phyloP scores from a whole-genome alignment of 768 basidiomycete species.

The Auricularia sp. region DNA sequence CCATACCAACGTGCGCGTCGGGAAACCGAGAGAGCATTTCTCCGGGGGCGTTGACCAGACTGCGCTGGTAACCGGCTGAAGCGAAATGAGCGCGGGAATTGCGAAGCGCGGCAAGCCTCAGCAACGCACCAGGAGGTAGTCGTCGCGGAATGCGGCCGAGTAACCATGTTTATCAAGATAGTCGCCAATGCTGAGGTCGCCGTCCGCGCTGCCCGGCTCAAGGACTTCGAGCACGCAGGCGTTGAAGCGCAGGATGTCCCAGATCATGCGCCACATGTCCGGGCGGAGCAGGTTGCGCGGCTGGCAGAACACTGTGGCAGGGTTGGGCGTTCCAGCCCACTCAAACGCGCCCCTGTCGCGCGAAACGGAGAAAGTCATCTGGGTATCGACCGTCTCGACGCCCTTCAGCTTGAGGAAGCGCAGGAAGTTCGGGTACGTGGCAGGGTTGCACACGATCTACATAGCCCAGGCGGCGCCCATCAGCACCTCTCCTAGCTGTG shows the following conservation, averaged over 20 bases:
- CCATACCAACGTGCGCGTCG: conserved; percentile 50
- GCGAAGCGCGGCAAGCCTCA: neutral
- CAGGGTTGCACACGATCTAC: conserved; percentile 69
- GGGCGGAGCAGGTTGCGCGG: conserved; percentile 49
- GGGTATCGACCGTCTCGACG: conserved; percentile 46
- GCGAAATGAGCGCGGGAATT: neutral
- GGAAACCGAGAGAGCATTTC: conserved; percentile 59
- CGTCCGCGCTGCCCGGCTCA: conserved; percentile 2
- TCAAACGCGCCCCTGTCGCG: conserved; percentile 60
- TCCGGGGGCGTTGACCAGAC: conserved; percentile 74
- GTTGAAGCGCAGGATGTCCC: conserved; percentile 66
- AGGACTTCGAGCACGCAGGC: conserved; percentile 49
- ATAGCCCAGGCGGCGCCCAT: neutral
- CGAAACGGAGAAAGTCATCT: conserved; percentile 74
- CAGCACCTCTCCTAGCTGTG: neutral
- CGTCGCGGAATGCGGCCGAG: conserved; percentile 56
- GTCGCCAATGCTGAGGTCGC: conserved; percentile 38
- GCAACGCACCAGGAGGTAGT: conserved; percentile 58
- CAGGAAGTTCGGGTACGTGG: conserved; percentile 71
- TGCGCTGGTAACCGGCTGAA: conserved; percentile 68
- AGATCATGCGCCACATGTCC: conserved; percentile 62
- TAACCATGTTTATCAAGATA: conserved; percentile 55
- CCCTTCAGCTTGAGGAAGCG: conserved; percentile 45
- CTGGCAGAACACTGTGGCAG: conserved; percentile 59
- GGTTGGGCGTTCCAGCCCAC: conserved; percentile 58